Conservation (phyloP, 768 basidiomycete genomes). For the Cubamyces lactineus region DNA sequence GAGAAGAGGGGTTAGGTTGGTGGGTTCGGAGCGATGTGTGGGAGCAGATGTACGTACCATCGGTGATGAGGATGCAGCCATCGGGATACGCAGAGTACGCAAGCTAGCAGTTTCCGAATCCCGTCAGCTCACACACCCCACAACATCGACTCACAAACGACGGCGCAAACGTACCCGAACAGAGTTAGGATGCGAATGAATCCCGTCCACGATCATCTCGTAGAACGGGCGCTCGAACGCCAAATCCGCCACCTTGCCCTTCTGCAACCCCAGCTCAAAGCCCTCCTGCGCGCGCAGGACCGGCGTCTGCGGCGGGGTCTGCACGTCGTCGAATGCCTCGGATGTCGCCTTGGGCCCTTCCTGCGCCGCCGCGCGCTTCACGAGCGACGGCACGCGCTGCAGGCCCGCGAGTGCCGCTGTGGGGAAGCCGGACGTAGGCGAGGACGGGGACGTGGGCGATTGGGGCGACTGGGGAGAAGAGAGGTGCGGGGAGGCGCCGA, state of each 20-base stretch:
- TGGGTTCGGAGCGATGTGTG: too few relatives aligned
- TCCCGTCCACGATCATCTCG: constrained; percentile 88
- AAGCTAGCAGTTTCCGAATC: constrained; percentile 46
- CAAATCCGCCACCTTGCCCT: constrained; percentile 49
- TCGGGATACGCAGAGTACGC: constrained; percentile 85
- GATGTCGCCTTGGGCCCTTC: constrained; percentile 40
- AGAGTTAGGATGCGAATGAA: constrained; percentile 90
- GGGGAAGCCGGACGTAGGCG: constrained; percentile 18
- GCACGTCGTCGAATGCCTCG: constrained; percentile 64
- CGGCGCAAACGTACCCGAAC: constrained; percentile 61
- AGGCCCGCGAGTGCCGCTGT: constrained; percentile 17
- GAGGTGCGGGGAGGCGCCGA: constrained; percentile 75
- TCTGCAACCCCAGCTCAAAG: constrained; percentile 44
- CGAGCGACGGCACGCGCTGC: constrained; percentile 25
- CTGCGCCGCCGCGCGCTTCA: constrained; percentile 20
- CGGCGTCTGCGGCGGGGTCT: constrained; percentile 61
- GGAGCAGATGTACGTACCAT: constrained; percentile 78
- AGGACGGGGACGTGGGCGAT: constrained; percentile 20
- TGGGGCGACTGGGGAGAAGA: constrained; percentile 43
- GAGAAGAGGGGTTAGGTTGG: neutral
- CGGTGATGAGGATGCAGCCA: constrained; percentile 87
- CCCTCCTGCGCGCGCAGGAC: constrained; percentile 24
- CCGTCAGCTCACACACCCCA: neutral
- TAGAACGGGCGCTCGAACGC: constrained; percentile 77
- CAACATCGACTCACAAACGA: neutral